Evolutionary conservation across 768 basidiomycete genomes (phyloP).

Genomic region (Kondoa subrosea): DNA sequence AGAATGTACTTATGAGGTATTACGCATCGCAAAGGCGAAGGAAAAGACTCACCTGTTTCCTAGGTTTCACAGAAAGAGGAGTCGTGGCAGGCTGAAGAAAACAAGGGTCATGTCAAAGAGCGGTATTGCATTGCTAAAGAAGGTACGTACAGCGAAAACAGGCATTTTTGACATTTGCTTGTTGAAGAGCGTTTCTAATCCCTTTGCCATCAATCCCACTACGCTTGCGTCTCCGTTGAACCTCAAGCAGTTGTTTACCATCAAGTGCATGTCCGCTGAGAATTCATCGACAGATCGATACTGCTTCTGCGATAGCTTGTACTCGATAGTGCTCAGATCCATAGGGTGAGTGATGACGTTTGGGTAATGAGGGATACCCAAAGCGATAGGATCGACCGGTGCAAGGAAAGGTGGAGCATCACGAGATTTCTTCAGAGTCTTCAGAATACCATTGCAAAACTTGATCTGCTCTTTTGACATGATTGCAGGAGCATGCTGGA

Average conservation of each 20-base stretch:
- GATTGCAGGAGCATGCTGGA: neutral
- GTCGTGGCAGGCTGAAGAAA: neutral
- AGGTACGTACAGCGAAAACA: slow-evolving; percentile 14
- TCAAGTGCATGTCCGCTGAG: slow-evolving; percentile 61
- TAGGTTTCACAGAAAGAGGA: neutral
- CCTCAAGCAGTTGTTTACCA: slow-evolving; percentile 69
- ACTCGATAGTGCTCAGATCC: slow-evolving; percentile 84
- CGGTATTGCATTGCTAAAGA: neutral
- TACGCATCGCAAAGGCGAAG: too few species aligned
- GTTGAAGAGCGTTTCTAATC: slow-evolving; percentile 68
- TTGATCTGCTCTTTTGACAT: slow-evolving; percentile 57
- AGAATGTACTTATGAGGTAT: too few species aligned
- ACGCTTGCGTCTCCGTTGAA: slow-evolving; percentile 82
- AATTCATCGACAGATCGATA: slow-evolving; percentile 49
- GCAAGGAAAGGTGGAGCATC: slow-evolving; percentile 63
- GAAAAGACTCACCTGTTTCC: neutral
- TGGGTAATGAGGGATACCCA: slow-evolving; percentile 60
- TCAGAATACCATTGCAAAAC: slow-evolving; percentile 58
- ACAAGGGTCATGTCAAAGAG: neutral
- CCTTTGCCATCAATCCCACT: slow-evolving; percentile 60
- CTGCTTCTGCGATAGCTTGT: slow-evolving; percentile 43
- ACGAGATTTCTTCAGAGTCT: slow-evolving; percentile 68
- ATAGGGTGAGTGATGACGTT: slow-evolving; percentile 76
- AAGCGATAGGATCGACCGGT: slow-evolving; percentile 71
- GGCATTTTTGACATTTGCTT: slow-evolving; percentile 69